These are phyloP conservation scores for Penicillium parvum DNA, from an alignment of 495 filamentous ascomycete species.

Conservation along the genomic window DNA sequence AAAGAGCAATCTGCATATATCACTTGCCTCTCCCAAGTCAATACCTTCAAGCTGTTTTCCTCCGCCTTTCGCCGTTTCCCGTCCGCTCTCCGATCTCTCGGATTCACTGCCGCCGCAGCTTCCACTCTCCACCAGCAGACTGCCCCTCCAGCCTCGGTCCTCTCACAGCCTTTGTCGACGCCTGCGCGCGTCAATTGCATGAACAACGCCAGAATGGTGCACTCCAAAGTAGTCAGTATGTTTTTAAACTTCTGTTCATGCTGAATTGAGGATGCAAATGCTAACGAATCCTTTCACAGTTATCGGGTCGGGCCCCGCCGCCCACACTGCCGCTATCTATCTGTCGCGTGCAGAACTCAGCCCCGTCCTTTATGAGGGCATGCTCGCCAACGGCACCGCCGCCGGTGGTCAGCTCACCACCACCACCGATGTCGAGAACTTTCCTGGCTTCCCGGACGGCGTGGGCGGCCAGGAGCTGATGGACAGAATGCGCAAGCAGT, in stretches of 20 bases:
- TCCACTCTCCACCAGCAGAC: conserved; percentile 57
- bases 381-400: conserved; percentile 94
- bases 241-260: conserved; percentile 14
- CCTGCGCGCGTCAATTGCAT: conserved; percentile 40
- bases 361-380: conserved; percentile 94
- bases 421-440: conserved; percentile 98
- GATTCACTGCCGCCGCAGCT: conserved; percentile 59
- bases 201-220: conserved; percentile 56
- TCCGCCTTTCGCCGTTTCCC: conserved; percentile 63
- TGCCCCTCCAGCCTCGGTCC: conserved; percentile 37
- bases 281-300: conserved; percentile 33
- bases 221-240: conserved; percentile 75
- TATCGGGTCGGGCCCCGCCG: conserved; percentile 92
- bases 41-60: conserved; percentile 77
- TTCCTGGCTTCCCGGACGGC: conserved; percentile 84
- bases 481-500: conserved; percentile 93
- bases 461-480: conserved; percentile 84
- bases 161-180: conserved; percentile 36
- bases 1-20: conserved; percentile 14
- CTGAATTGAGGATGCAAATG: background rate
- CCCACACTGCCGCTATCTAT: conserved; percentile 96
- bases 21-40: conserved; percentile 8
- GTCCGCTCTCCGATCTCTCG: conserved; percentile 57
- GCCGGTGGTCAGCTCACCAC: conserved; percentile 95
- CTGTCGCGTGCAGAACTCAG: conserved; percentile 84